phyloP scores from a whole-genome alignment of 2,329 filamentous ascomycete genomes.

The Pestalotiopsis sp. region DNA sequence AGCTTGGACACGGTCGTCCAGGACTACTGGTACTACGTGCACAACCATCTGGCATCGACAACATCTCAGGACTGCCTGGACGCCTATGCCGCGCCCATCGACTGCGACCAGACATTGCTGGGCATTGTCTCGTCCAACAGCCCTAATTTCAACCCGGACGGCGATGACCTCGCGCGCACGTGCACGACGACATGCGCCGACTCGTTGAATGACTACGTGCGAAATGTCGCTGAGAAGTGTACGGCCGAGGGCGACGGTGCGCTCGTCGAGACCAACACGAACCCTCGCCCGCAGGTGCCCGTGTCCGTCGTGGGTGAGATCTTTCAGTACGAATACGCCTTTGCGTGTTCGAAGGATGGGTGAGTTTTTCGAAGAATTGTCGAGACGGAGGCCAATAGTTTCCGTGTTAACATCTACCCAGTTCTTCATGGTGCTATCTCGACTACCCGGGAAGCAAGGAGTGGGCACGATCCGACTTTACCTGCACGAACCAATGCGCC shows the following conservation, averaged over 20 bases:
- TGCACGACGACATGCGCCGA: constrained; percentile 29
- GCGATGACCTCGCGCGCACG: constrained; percentile 26
- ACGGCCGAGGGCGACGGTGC: neutral
- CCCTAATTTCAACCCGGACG: constrained; percentile 27
- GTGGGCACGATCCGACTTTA: constrained; percentile 25
- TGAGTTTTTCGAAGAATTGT: constrained; percentile 14
- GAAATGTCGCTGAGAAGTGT: neutral
- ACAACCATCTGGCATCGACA: constrained; percentile 30
- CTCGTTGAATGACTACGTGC: constrained; percentile 23
- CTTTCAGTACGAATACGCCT: constrained; percentile 29
- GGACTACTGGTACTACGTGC: constrained; percentile 32
- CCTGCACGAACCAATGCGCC: constrained; percentile 30
- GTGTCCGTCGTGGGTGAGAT: constrained; percentile 20
- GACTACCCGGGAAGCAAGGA: constrained; percentile 15
- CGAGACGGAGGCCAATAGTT: no score
- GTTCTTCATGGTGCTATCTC: constrained; percentile 29
- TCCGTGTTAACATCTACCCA: constrained; percentile 8
- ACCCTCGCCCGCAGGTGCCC: constrained; percentile 14
- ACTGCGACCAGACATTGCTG: constrained; percentile 32
- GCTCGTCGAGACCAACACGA: constrained; percentile 21
- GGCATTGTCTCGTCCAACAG: constrained; percentile 31
- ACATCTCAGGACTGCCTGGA: constrained; percentile 33
- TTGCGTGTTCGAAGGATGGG: constrained; percentile 22
- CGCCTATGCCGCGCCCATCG: constrained; percentile 31
- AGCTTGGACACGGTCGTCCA: constrained; percentile 31